Base-by-base conservation (phyloP, 352 stramenopile species). In the Peronospora belbahrii region DNA sequence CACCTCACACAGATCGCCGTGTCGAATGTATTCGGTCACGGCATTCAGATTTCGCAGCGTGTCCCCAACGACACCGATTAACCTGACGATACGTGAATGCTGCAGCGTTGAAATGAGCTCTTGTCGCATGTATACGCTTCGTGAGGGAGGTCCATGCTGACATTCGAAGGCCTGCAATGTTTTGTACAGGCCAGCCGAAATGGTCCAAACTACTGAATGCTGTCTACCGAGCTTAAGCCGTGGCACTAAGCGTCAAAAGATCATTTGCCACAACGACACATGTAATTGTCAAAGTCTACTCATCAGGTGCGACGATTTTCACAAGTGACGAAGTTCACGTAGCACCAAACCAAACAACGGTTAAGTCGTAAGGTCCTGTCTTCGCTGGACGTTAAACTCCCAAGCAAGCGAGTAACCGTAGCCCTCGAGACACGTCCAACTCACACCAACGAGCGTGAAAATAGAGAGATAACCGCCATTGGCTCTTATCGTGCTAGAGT, bases 11-110 rank as follows among this genome's bases (percentile, higher is more conserved):
- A 88, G 31, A 36, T 87, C 74, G 0, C 75, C 75, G 4, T 64
- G 64, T 27, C 84, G 70, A 73, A 87, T 85, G 28, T 79, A 65
- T 52, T 87, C 75, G 10, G 67, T 82, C 34, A 85, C 73, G 2
- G 65, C 63, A 0, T 56, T 65, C 4, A 87, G 43, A 34, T 84
- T 67, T 6, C 58, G 56, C 0, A 75, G 53, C 1, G 60, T 63
- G 1, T 53, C 63, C 71, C 74, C 85, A 24, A 67, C 63, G 2
- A 76, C 70, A 1, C 75, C 75, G 18, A 85, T 56, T 25, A 85
- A 87, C 27, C 76, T 67, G 6, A 87, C 73, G 17, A 87, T 78
- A 31, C 69, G 69, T 10, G 66, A 60, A 24, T 87, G 75, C 19
- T 65, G 53, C 3, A 85, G 45, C 2, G 55, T 67, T 10, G 68